Conservation (phyloP, 192 early-diverging fungal genomes). For the Entophlyctis luteolus region DNA sequence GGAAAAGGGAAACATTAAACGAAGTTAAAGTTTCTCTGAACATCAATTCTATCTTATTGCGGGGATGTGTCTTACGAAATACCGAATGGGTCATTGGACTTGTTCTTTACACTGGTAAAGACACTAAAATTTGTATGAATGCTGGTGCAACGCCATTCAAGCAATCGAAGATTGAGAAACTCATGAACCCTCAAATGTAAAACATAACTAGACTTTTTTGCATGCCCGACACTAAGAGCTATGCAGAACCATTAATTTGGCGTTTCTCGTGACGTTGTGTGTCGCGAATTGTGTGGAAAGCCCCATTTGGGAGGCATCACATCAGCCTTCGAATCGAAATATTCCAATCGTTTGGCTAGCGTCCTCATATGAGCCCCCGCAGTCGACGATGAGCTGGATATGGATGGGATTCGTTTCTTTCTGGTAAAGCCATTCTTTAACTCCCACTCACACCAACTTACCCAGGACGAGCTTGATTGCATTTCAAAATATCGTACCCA, state of each 20-base stretch:
- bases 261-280: constrained; percentile 67
- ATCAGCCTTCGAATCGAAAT: neutral
- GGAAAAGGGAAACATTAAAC: too few species aligned
- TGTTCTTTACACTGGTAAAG: constrained; percentile 77
- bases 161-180: constrained; percentile 78
- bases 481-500: constrained; percentile 94
- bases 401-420: constrained; percentile 34
- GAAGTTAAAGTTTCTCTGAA: constrained; percentile 55
- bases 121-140: constrained; percentile 91
- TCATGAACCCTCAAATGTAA: constrained; percentile 71
- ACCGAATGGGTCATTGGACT: constrained; percentile 86
- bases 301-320: constrained; percentile 32
- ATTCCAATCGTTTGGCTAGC: constrained; percentile 8
- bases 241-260: constrained; percentile 68
- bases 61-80: constrained; percentile 86
- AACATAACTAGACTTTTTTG: neutral
- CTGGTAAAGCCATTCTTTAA: constrained; percentile 23
- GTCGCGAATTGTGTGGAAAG: constrained; percentile 31
- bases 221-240: neutral
- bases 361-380: neutral
- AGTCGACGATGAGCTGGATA: neutral
- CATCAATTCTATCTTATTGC: constrained; percentile 77
- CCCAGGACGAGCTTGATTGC: constrained; percentile 77
- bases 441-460: neutral
- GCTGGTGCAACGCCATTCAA: constrained; percentile 87